Conservation (phyloP, 225 moss, liverwort and hornwort genomes). For the Polytrichum formosum region DNA sequence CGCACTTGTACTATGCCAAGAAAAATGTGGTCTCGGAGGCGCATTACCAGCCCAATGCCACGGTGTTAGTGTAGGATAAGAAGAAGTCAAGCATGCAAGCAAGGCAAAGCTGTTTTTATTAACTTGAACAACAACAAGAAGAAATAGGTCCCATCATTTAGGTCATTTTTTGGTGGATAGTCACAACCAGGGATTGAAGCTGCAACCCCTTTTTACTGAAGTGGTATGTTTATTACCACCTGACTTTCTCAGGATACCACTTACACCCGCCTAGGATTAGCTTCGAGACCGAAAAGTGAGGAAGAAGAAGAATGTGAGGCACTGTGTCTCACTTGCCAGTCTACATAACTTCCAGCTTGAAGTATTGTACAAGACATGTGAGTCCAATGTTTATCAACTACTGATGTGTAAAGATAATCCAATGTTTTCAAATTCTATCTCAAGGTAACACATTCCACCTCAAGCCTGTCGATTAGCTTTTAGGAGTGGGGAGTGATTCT, state of each 20-base stretch:
- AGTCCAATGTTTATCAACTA: not conserved
- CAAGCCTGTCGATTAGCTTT: too few relatives aligned
- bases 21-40: slow-evolving; percentile 45
- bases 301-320: not conserved
- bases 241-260: slow-evolving; percentile 2
- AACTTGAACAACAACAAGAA: not conserved
- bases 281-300: not conserved
- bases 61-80: slow-evolving; percentile 34
- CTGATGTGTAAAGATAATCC: slow-evolving; percentile 1
- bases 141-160: not conserved
- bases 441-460: too few relatives aligned
- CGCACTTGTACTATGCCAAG: slow-evolving; percentile 26
- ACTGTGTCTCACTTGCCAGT: too few relatives aligned
- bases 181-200: not conserved
- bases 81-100: not conserved
- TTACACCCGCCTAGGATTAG: not conserved
- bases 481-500: too few relatives aligned
- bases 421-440: too few relatives aligned
- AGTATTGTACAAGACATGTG: not conserved
- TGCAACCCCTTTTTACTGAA: slow-evolving; percentile 1
- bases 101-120: not conserved
- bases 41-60: slow-evolving; percentile 39
- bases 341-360: not conserved
- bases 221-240: not conserved
- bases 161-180: slow-evolving; percentile 5